Conservation (phyloP, 805 yeast species). For the Lipomyces yamadae region DNA sequence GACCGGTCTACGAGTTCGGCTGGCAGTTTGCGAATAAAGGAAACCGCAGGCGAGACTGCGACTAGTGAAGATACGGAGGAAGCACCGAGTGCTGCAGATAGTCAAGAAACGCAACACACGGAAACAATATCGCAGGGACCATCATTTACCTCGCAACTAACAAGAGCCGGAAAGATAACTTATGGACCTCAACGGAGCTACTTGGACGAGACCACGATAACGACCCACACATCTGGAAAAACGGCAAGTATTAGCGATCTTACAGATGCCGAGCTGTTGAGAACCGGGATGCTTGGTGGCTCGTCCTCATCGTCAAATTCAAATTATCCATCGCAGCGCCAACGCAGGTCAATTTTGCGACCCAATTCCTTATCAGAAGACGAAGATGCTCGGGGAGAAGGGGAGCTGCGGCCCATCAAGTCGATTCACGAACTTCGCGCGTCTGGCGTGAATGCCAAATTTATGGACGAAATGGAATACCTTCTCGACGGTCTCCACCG, state of each 20-base stretch:
- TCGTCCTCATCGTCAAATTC: not conserved
- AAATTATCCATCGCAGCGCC: not conserved
- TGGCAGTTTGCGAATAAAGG: not conserved
- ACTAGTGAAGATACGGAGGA: not conserved
- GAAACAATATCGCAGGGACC: not conserved
- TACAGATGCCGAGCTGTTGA: conserved; percentile 22
- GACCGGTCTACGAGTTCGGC: not conserved
- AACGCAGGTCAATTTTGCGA: conserved; percentile 8
- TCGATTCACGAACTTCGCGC: conserved; percentile 39
- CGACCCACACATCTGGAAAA: not conserved
- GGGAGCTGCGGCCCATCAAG: conserved; percentile 17
- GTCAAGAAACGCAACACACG: not conserved
- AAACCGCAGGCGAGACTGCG: not conserved
- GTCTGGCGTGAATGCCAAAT: conserved; percentile 37
- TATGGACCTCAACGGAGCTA: conserved; percentile 33
- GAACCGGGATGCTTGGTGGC: conserved; percentile 1
- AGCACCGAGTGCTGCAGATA: not conserved
- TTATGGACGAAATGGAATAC: conserved; percentile 38
- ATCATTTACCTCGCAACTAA: conserved; percentile 8
- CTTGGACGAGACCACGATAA: conserved; percentile 23
- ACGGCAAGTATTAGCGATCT: conserved; percentile 12
- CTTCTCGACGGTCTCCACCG: conserved; percentile 34
- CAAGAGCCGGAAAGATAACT: conserved; percentile 21
- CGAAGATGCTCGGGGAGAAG: conserved; percentile 17
- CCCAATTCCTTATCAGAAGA: not conserved